A percentile compares a stretch with the other conserved stretches of the same genome.
Evolutionary conservation across 2,329 filamentous ascomycete genomes (phyloP).

Genomic region (Fusarium annulatum): DNA sequence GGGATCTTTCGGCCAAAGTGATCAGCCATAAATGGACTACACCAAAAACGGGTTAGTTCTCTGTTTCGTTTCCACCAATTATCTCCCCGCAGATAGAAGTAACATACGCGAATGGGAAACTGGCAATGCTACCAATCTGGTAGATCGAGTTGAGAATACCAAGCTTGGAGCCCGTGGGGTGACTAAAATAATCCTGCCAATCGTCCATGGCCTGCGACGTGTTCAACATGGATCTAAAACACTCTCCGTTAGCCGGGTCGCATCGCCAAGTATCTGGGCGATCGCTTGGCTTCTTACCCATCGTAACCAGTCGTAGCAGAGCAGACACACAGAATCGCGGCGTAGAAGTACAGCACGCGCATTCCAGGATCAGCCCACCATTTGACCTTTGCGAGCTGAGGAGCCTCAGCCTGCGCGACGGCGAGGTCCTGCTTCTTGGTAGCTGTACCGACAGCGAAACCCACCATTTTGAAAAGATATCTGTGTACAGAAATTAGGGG

Average conservation of each 20-base stretch:
- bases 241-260: neutral
- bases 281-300: conserved; percentile 47
- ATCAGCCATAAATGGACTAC: conserved; percentile 54
- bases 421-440: conserved; percentile 43
- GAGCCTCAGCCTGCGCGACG: conserved; percentile 57
- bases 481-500: neutral
- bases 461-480: neutral
- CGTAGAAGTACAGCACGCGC: conserved; percentile 61
- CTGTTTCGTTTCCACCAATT: neutral
- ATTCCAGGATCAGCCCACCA: conserved; percentile 69
- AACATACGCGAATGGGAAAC: conserved; percentile 23
- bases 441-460: conserved; percentile 11
- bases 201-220: conserved; percentile 67
- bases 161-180: conserved; percentile 52
- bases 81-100: neutral
- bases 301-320: conserved; percentile 73
- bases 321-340: conserved; percentile 64
- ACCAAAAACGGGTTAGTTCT: neutral
- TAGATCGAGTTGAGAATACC: conserved; percentile 64
- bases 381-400: conserved; percentile 64
- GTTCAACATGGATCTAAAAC: conserved; percentile 59
- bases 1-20: conserved; percentile 55
- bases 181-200: conserved; percentile 62
- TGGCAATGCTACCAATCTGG: conserved; percentile 54
- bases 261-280: too few relatives aligned